phyloP scores from a whole-genome alignment of 768 basidiomycete genomes.

The Holtermanniella nyarrowii region DNA sequence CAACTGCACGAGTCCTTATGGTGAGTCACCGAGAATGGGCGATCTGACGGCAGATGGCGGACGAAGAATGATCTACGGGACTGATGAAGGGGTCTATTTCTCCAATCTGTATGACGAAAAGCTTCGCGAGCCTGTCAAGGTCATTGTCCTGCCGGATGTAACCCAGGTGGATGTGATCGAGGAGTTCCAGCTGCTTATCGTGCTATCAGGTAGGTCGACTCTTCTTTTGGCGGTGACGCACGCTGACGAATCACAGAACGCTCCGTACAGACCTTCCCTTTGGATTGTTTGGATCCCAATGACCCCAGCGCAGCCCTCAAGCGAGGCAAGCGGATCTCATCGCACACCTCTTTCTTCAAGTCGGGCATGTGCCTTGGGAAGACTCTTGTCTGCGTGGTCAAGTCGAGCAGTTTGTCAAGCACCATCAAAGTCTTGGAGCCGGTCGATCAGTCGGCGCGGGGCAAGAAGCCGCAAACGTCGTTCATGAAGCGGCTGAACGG shows the following conservation, averaged over 20 bases:
- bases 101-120: conserved; percentile 65
- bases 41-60: conserved; percentile 56
- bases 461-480: conserved; percentile 46
- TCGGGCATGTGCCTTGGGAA: conserved; percentile 82
- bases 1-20: conserved; percentile 77
- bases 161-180: conserved; percentile 92
- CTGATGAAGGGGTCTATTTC: conserved; percentile 91
- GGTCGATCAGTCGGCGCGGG: conserved; percentile 65
- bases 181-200: conserved; percentile 87
- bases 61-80: conserved; percentile 83
- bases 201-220: conserved; percentile 71
- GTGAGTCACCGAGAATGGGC: conserved; percentile 49
- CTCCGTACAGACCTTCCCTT: conserved; percentile 88
- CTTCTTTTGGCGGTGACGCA: neutral
- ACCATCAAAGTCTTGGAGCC: conserved; percentile 97
- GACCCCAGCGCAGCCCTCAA: conserved; percentile 87
- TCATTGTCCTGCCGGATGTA: conserved; percentile 78
- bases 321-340: conserved; percentile 86
- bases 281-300: conserved; percentile 79
- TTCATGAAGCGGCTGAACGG: conserved; percentile 90
- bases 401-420: conserved; percentile 84
- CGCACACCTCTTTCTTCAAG: conserved; percentile 97
- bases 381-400: conserved; percentile 91
- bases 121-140: conserved; percentile 70
- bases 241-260: conserved; percentile 52